phyloP scores from a whole-genome alignment of 164 flowering plant species.

The Nymphaea colorata region DNA sequence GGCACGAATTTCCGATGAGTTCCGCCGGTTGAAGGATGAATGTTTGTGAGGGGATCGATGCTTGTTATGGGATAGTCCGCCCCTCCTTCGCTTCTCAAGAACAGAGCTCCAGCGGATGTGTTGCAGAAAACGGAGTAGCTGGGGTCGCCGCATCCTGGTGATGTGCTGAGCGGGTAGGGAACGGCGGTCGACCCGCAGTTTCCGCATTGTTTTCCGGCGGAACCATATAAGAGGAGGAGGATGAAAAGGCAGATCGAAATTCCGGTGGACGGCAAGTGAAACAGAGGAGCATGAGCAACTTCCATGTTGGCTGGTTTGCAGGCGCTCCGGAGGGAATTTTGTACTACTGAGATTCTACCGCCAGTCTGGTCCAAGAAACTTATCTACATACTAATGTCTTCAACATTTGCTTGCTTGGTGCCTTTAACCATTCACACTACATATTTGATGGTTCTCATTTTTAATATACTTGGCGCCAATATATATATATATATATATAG shows the following conservation, averaged over 20 bases:
- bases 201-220: conserved; percentile 26
- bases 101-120: conserved; percentile 26
- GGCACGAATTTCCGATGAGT: conserved; percentile 32
- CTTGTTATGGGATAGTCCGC: conserved; percentile 39
- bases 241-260: background rate
- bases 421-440: no score
- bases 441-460: no score
- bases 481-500: no score
- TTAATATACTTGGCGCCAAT: no score
- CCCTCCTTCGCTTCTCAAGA: conserved; percentile 43
- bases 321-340: no score
- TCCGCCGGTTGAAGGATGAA: conserved; percentile 53
- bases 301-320: no score
- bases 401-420: no score
- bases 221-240: background rate
- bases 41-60: conserved; percentile 26
- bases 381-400: no score
- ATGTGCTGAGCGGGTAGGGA: conserved; percentile 61
- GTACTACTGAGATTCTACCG: no score
- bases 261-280: background rate
- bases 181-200: conserved; percentile 43
- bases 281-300: no score
- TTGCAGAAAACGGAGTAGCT: conserved; percentile 40
- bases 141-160: conserved; percentile 39
- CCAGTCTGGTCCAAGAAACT: no score